Evolutionary conservation across 192 early-diverging fungal species (phyloP), one percentile per base, ranked within the genome.

Genomic region (Coemansia sp.): DNA sequence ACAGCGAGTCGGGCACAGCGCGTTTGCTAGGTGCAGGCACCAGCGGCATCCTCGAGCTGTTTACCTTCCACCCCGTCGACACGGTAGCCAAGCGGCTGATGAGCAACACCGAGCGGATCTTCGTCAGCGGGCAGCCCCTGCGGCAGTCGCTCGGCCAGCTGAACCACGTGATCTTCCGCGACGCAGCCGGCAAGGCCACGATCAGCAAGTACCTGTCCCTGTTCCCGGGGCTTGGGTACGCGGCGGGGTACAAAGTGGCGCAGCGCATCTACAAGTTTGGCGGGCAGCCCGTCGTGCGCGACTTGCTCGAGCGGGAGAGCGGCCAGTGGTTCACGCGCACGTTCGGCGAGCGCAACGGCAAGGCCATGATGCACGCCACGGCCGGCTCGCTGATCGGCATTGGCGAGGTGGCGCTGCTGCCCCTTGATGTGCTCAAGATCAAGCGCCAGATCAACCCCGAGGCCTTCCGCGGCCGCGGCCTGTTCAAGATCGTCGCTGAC

Each of bases 251-350:
- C 92, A 99, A 99, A 86, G 90, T 99, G 42, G 80, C 93, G 67
- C 97, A 99, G 86, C 90, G 97, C 69, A 88, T 97, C 57, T 99
- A 99, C 90, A 99, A 99, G 85, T 99, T 97, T 71, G 97, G 96
- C 72, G 97, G 97, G 5, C 97, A 99, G 85, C 96, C 96, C 16
- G 94, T 93, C 71, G 94, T 95, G 38, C 94, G 93, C 76, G 97
- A 99, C 85, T 95, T 89, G 77, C 76, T 99, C 61, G 94, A 95
- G 82, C 89, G 73, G 47, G 75, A 97, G 85, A 88, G 97, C 87
- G 90, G 91, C 66, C 72, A 79, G 24, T 57, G 84, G 44, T 99
- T 99, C 80, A 86, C 88, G 44, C 74, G 74, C 24, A 80, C 89
- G 33, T 98, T 98, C 89, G 96, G 96, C 36, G 97, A 99, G 76